Base-by-base conservation (phyloP, 2,329 filamentous ascomycete genomes). In the Stachybotrys chlorohalonatus region DNA sequence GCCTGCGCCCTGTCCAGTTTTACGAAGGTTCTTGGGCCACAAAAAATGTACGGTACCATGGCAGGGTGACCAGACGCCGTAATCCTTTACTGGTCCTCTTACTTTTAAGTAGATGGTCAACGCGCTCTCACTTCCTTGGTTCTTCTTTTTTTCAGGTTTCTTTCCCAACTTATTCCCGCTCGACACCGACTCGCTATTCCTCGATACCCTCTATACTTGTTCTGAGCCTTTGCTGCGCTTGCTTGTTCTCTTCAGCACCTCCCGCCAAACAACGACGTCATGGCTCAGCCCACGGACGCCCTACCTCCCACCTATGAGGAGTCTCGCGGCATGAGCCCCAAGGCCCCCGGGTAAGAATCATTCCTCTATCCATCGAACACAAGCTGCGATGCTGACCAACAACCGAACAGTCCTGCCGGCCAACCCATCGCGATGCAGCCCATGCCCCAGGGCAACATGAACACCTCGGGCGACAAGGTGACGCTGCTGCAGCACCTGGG, bases 401-500 rank as follows among this genome's bases (percentile, higher is more conserved):
- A 42, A n/a, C 53, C 59, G 62, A 47, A 65, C 63, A 65, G 64
- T 57, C 53, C 59, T n/a, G 9, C 9, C 3, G 56, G 57, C 52
- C 48, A 24, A 8, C 48, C 47, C 17, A 50, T 50, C 48, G 8
- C 7, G 2, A 52, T 52, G 50, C 50, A 52, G 50, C 50, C 50
- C 32, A 3, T 24, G 2, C 11, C 32, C 13, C 50, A 52, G 32
- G 13, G 8, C 31, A 17, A 17, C 32, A 52, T 52, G 50, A 45
- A 52, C 36, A 52, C 31, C 50, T 42, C n/a, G 13, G 32, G 17
- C 13, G 49, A 36, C 49, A 51, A 32, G 49, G 50, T 52, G 9
- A 36, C 49, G 51, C 57, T 65, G 4, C 54, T 68, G 11, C 42
- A 65, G 30, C 58, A 59, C 55, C 63, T 68, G 6, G 53, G 58